Evolutionary conservation across 306 rosid genomes (phyloP).

Genomic region (barrel medic (Medicago truncatula)): MtrunA17r5.0-ANR NC_053049.1:26107501-26108000

Average conservation of each 20-base stretch:
- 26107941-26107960: constrained; percentile 25
- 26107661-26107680: neutral
- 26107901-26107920: constrained; percentile 2
- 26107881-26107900: neutral
- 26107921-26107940: neutral
- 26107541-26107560: neutral
- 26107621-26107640: too few species aligned
- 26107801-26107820: neutral
- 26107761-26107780: neutral
- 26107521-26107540: neutral
- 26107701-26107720: neutral
- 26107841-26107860: neutral
- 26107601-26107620: too few species aligned
- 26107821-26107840: neutral
- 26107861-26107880: neutral
- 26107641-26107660: neutral
- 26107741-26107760: neutral
- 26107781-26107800: neutral
- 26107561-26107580: too few species aligned
- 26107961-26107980: neutral
- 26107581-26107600: too few species aligned
- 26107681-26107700: neutral
- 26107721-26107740: neutral
- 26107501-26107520: too few species aligned
- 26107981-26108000: neutral